phyloP scores from a whole-genome alignment of 768 basidiomycete genomes.

The Favolaschia claudopus region DNA sequence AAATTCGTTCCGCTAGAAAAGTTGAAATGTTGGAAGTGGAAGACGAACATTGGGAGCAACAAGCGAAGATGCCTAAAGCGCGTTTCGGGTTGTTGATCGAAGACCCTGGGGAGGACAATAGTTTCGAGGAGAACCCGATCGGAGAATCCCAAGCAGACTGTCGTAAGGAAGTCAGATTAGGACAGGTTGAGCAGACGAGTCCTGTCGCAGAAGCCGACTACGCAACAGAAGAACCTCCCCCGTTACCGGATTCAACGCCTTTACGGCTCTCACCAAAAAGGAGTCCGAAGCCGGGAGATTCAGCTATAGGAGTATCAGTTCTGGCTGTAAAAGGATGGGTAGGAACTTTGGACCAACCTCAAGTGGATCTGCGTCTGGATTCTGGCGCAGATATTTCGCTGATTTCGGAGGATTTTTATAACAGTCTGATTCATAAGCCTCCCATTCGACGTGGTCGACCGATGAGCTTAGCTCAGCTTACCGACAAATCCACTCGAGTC shows the following conservation, averaged over 20 bases:
- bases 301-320: background rate
- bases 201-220: no score
- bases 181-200: no score
- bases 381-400: slow-evolving; percentile 4
- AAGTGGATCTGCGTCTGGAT: background rate
- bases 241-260: background rate
- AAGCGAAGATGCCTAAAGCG: no score
- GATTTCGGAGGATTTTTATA: background rate
- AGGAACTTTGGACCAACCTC: background rate
- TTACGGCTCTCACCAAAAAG: background rate
- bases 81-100: no score
- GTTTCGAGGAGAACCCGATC: no score
- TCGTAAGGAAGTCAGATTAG: no score
- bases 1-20: no score
- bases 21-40: no score
- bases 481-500: background rate
- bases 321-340: slow-evolving; percentile 4
- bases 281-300: background rate
- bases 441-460: background rate
- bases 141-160: no score
- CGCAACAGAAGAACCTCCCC: no score
- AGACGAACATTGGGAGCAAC: no score
- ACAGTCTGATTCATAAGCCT: background rate
- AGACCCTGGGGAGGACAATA: no score
- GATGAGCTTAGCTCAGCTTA: background rate